Evolutionary conservation across 2,329 filamentous ascomycete species (phyloP), one percentile per base, ranked within the genome.

Genomic region (Colletotrichum ledebouriae): DNA sequence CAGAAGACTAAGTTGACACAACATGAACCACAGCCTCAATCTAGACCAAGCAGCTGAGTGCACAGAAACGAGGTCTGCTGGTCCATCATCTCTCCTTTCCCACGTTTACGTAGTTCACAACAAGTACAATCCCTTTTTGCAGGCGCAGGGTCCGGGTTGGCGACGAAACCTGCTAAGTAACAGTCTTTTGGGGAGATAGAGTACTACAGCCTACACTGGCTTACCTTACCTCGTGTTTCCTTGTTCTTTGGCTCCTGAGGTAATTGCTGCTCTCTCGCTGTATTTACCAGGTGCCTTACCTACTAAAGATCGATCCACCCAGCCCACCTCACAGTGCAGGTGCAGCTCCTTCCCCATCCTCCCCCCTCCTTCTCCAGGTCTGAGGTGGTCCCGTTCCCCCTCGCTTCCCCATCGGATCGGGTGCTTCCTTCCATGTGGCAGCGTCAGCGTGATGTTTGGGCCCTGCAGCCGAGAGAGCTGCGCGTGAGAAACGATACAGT

Each of bases 381-480:
- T 49, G 17, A 29, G 29, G 29, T 29, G 29, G 29, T 34, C 29
- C 44, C 42, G 9, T 41, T 12, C 17, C 59, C 59, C 47, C 49
- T 20, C 17, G 1, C 25, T 59, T 46, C 15, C 34, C 52, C 52
- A 49, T 67, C 52, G 25, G 37, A 63, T 63, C 59, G 44, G 42
- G 29, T 63, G 64, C 39, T 67, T 52, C 59, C 46, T 49, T 15
- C 12, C n/a, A 20, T 42, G 39, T 44, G 17, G 33, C 57, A 34
- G 29, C 33, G n/a, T 25, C 22, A 39, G 58, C 44, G 20, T 25
- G 25, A 25, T 25, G 25, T 25, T 25, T 25, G 25, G 25, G 25
- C 5, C 25, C 25, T 4, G 25, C 25, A 25, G 25, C 25, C 25
- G 29, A 29, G 29, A 29, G 29, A 29, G 29, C 29, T 29, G 29